Percentiles rank a stretch among this genome's conserved stretches.
Evolutionary conservation across 768 basidiomycete genomes (phyloP).

Genomic region (Dioszegia hungarica): DNA sequence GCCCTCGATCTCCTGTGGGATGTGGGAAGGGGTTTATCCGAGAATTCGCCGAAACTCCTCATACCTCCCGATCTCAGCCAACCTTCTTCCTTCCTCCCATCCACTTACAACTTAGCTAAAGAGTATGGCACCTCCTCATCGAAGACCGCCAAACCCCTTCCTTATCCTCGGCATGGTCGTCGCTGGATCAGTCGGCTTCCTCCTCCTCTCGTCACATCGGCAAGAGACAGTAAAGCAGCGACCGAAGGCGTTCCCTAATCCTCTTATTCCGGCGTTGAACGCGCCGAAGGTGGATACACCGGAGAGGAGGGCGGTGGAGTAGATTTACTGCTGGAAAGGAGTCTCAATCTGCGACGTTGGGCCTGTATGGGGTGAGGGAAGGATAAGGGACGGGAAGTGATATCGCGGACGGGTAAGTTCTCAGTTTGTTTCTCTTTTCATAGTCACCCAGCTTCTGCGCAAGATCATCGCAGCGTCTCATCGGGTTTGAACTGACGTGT

Average conservation of each 20-base stretch:
- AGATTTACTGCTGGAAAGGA: background rate
- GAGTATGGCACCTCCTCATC: slow-evolving; percentile 17
- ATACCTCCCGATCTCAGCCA: background rate
- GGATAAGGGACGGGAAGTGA: too few species aligned
- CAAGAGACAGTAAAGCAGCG: slow-evolving; percentile 13
- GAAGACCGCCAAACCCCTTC: slow-evolving; percentile 36
- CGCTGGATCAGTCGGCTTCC: slow-evolving; percentile 26
- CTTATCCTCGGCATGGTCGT: slow-evolving; percentile 33
- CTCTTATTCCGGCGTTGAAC: slow-evolving; percentile 21
- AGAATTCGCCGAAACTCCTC: background rate
- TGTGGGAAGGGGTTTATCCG: background rate
- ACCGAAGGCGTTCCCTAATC: slow-evolving; percentile 24
- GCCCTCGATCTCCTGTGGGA: background rate
- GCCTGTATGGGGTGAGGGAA: too few species aligned
- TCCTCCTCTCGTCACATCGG: slow-evolving; percentile 21
- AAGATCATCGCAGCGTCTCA: too few species aligned
- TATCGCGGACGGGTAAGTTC: too few species aligned
- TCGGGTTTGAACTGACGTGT: too few species aligned
- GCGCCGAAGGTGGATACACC: slow-evolving; percentile 22
- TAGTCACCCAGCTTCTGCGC: too few species aligned
- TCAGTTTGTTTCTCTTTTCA: too few species aligned
- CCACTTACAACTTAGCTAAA: background rate
- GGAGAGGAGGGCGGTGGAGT: slow-evolving; percentile 21
- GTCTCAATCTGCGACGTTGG: too few species aligned
- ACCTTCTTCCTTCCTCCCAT: background rate